Base-by-base conservation (phyloP, 2,329 filamentous ascomycete species). In the Aureobasidium sp. region DNA sequence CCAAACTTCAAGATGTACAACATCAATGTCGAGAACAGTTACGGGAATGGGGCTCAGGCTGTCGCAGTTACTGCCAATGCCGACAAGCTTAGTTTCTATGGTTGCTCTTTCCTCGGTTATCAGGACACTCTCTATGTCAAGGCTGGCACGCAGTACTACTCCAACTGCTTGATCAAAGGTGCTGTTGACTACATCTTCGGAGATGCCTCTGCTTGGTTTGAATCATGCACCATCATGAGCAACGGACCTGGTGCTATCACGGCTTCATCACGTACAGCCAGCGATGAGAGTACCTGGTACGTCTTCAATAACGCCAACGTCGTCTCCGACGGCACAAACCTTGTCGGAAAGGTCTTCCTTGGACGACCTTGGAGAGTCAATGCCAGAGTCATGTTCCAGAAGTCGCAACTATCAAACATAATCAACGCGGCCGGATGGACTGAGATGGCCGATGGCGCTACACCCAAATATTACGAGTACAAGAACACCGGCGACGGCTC, bases 181-280 rank as follows among this genome's bases (percentile, higher is more conserved):
- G 73, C 73, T 36, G 69, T 74, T 36, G 74, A 78, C 45, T 76
- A 77, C 69, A 77, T 73, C 16, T 73, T 73, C 67, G 76, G 76
- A 10, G 68, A 71, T 25, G 76, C 76, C 5, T 68, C 75, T 0
- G 76, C 68, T 10, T 78, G 78, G 62, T 78, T 79, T 68, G 68
- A 64, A 8, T 67, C 67, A 47, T 69, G 70, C 9, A 70, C 68
- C 13, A 74, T 73, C 32, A 65, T 68, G 7, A 68, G 70, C 1
- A 73, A 71, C 39, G 66, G 67, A 39, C 67, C 65, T 13, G 66
- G 72, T 49, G 71, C 65, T 50, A 68, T 74, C 49, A 73, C 71
- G 6, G 72, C 71, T 39, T 77, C 76, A 66, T 70, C 76, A 4
- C 63, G 61, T 8, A 30, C 21, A 14, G 48, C 47, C 8, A 45